A percentile compares a stretch with the other conserved stretches of the same genome.
phyloP scores from a whole-genome alignment of 2,329 filamentous ascomycete genomes.

The Sarocladiaceae sp. region DNA sequence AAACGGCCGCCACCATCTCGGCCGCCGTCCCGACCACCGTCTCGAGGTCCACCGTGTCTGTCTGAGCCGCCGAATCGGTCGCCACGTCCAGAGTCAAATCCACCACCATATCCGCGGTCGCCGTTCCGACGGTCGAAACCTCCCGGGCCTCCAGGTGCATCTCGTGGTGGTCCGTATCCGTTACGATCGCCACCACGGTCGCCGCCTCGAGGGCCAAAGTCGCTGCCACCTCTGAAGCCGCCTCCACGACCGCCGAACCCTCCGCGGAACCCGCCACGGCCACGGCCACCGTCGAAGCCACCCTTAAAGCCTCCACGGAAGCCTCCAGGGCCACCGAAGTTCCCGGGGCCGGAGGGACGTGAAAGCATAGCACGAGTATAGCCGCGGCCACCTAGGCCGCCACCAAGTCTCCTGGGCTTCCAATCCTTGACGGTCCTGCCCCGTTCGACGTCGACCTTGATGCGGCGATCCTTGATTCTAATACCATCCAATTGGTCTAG shows the following conservation, averaged over 20 bases:
- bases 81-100: slow-evolving; percentile 48
- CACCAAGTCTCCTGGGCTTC: slow-evolving; percentile 87
- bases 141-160: slow-evolving; percentile 58
- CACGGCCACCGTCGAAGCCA: slow-evolving; percentile 40
- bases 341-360: slow-evolving; percentile 62
- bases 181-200: slow-evolving; percentile 37
- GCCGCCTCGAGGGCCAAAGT: slow-evolving; percentile 25
- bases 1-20: slow-evolving; percentile 27
- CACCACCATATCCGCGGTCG: slow-evolving; percentile 35
- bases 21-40: too few relatives aligned
- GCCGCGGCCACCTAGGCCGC: slow-evolving; percentile 84
- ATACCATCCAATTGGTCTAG: slow-evolving; percentile 83
- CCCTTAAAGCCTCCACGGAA: slow-evolving; percentile 40
- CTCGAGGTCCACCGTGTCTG: slow-evolving; percentile 32
- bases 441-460: slow-evolving; percentile 94
- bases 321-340: slow-evolving; percentile 49
- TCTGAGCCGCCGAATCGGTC: slow-evolving; percentile 31
- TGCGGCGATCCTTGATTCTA: slow-evolving; percentile 84
- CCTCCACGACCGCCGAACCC: slow-evolving; percentile 54
- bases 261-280: slow-evolving; percentile 34
- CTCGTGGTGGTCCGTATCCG: slow-evolving; percentile 48
- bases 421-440: slow-evolving; percentile 91
- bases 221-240: slow-evolving; percentile 45
- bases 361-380: slow-evolving; percentile 80
- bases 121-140: slow-evolving; percentile 42